A percentile compares a stretch with the other conserved stretches of the same genome.
These are phyloP conservation scores for Porcisia hertigi DNA, from an alignment of 208 protist genomes.

Conservation along the genomic window DNA sequence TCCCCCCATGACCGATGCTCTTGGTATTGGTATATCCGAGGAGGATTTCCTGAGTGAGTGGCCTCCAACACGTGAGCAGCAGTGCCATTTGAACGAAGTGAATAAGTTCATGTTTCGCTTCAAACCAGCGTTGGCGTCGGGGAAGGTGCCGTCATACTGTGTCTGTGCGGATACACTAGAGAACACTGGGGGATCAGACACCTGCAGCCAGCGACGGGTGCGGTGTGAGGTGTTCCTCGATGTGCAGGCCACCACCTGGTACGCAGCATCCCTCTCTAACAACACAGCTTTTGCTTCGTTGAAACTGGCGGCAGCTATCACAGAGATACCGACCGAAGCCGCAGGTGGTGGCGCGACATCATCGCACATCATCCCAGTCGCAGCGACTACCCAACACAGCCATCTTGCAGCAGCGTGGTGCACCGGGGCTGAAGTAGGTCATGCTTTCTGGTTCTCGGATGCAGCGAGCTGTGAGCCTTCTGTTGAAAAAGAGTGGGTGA, in stretches of 20 bases:
- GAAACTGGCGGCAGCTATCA: slow-evolving; percentile 20
- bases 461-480: not conserved
- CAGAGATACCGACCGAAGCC: not conserved
- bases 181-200: not conserved
- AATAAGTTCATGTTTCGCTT: slow-evolving; percentile 16
- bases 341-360: not conserved
- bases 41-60: slow-evolving; percentile 7
- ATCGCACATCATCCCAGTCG: not conserved
- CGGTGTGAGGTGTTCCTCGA: slow-evolving; percentile 23
- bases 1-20: not conserved
- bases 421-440: slow-evolving; percentile 6
- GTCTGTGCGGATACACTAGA: slow-evolving; percentile 5
- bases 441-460: slow-evolving; percentile 13
- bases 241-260: slow-evolving; percentile 17
- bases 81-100: slow-evolving; percentile 13
- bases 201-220: slow-evolving; percentile 7
- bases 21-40: not conserved
- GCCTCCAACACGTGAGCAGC: slow-evolving; percentile 4
- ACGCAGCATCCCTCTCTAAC: not conserved
- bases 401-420: not conserved
- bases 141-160: slow-evolving; percentile 16
- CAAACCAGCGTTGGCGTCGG: slow-evolving; percentile 4
- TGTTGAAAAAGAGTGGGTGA: not conserved
- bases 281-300: not conserved
- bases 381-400: not conserved